Conservation (phyloP, 1,284 basidiomycete genomes). For the Pascua sp. region DNA sequence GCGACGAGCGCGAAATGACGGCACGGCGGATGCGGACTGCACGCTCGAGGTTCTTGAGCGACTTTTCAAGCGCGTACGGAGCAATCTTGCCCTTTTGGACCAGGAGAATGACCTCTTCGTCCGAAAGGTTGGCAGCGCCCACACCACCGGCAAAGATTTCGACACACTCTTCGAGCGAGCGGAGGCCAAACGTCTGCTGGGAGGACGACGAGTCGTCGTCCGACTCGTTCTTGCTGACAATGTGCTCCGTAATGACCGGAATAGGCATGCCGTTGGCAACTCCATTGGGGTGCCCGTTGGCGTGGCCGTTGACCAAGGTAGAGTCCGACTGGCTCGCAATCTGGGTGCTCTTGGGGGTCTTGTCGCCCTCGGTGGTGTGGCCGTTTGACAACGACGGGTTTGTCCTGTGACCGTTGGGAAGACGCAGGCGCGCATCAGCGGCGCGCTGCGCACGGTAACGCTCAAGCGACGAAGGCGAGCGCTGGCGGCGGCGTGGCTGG, state of each 20-base stretch:
- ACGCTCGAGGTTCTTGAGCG: slow-evolving; percentile 77
- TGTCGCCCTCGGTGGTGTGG: slow-evolving; percentile 15
- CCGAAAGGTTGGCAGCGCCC: slow-evolving; percentile 61
- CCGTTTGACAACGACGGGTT: background rate
- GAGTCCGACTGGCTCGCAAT: background rate
- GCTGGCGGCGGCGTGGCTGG: slow-evolving; percentile 9
- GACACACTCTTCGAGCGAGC: slow-evolving; percentile 74
- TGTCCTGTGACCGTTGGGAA: slow-evolving; percentile 8
- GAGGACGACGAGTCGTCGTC: background rate
- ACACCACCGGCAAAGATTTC: slow-evolving; percentile 83
- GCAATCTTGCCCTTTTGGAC: slow-evolving; percentile 91
- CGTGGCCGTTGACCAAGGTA: slow-evolving; percentile 6
- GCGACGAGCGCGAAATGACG: slow-evolving; percentile 83
- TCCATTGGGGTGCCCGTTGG: slow-evolving; percentile 10
- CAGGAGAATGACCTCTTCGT: slow-evolving; percentile 89
- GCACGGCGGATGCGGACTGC: slow-evolving; percentile 85
- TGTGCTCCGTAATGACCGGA: slow-evolving; percentile 8
- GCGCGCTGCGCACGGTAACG: slow-evolving; percentile 10
- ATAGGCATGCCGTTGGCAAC: slow-evolving; percentile 12
- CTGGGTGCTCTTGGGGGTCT: slow-evolving; percentile 19
- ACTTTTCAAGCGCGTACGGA: slow-evolving; percentile 90
- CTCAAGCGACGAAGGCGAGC: slow-evolving; percentile 15
- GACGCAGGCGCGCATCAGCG: slow-evolving; percentile 9
- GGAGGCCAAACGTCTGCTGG: slow-evolving; percentile 34
- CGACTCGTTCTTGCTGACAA: background rate